phyloP scores from a whole-genome alignment of 75 land plant genomes.

The Selaginella moellendorffii region DNA sequence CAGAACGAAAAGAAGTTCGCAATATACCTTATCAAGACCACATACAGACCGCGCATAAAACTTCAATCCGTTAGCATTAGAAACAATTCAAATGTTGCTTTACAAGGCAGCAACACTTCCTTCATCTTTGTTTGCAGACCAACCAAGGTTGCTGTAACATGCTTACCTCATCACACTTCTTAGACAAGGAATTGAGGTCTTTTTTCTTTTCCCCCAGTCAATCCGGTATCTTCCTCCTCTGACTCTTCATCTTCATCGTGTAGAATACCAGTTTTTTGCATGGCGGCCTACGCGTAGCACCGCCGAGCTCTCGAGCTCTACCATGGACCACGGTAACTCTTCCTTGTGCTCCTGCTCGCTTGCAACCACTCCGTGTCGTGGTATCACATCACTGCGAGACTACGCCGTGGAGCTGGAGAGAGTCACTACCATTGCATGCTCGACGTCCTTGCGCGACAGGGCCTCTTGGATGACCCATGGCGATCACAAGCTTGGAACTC shows the following conservation, averaged over 20 bases:
- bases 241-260: conserved; percentile 48
- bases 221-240: conserved; percentile 41
- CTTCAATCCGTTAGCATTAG: conserved; percentile 66
- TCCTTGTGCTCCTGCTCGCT: too few relatives aligned
- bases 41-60: conserved; percentile 62
- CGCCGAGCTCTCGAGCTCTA: too few relatives aligned
- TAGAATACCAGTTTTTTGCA: conserved; percentile 41
- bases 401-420: too few relatives aligned
- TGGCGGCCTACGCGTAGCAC: conserved; percentile 44
- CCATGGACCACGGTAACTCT: too few relatives aligned
- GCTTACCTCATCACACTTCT: conserved; percentile 60
- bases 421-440: too few relatives aligned
- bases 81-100: background rate
- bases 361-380: too few relatives aligned
- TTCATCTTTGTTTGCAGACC: conserved; percentile 57
- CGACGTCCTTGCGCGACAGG: too few relatives aligned
- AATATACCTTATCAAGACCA: conserved; percentile 93
- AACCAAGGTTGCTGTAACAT: conserved; percentile 59
- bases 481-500: too few relatives aligned
- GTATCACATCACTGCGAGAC: too few relatives aligned
- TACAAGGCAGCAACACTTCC: conserved; percentile 24
- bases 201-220: conserved; percentile 58
- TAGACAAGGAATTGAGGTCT: conserved; percentile 56
- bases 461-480: too few relatives aligned
- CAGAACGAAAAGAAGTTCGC: too few relatives aligned